These are phyloP conservation scores for Dictyostelium gargantuum DNA, from an alignment of 208 protist species.

Conservation along the genomic window DNA sequence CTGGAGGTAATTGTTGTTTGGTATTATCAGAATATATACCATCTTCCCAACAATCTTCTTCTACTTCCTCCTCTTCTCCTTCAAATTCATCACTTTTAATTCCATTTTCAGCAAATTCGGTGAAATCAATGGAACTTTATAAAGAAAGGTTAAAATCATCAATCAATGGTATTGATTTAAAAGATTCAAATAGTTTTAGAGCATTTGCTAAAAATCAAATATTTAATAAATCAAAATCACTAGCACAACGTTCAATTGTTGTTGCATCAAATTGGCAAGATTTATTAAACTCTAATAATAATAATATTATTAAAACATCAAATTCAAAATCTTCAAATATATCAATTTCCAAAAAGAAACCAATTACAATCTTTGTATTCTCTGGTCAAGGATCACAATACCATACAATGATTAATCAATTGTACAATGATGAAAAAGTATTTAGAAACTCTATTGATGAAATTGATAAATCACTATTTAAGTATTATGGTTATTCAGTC, in stretches of 20 bases:
- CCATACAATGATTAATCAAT: not conserved
- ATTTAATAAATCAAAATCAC: not conserved
- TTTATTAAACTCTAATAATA: not conserved
- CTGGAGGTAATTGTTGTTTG: not conserved
- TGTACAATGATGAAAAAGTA: not conserved
- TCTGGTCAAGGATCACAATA: constrained; percentile 21
- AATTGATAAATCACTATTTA: not conserved
- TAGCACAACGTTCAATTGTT: not conserved
- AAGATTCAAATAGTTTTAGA: not conserved
- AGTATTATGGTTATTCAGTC: not conserved
- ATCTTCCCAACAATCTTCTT: too few relatives aligned
- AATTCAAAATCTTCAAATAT: not conserved
- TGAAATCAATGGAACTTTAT: not conserved
- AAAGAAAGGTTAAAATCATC: not conserved
- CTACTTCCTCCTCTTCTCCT: not conserved
- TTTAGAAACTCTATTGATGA: not conserved
- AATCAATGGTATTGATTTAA: not conserved
- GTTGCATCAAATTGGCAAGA: not conserved
- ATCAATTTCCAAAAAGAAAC: not conserved
- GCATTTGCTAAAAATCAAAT: constrained; percentile 7
- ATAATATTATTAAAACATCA: not conserved
- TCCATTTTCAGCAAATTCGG: constrained; percentile 20
- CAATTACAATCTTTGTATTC: not conserved
- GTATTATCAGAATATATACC: not conserved
- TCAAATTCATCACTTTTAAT: not conserved